These are phyloP conservation scores for Filosporella fistucella DNA, from an alignment of 495 filamentous ascomycete species.

Conservation along the genomic window DNA sequence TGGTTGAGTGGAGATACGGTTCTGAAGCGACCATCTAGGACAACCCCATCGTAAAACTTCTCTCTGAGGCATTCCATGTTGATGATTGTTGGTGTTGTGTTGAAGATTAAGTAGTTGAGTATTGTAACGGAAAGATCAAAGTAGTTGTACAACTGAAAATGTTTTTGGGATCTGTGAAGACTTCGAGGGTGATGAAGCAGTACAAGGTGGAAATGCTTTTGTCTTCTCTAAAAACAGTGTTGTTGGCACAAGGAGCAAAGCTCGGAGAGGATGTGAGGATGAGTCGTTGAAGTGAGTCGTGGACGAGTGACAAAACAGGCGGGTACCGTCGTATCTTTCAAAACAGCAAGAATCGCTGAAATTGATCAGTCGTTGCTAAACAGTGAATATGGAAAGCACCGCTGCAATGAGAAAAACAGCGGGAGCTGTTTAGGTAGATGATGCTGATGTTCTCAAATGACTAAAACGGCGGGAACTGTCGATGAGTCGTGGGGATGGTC, in stretches of 20 bases:
- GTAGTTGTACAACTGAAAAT: conserved; percentile 16
- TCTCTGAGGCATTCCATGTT: conserved; percentile 77
- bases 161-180: conserved; percentile 21
- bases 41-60: conserved; percentile 64
- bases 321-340: too few relatives aligned
- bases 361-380: too few relatives aligned
- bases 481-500: neutral
- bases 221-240: conserved; percentile 26
- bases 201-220: conserved; percentile 25
- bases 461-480: too few relatives aligned
- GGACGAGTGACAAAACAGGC: conserved; percentile 5
- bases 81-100: conserved; percentile 38
- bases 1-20: conserved; percentile 93
- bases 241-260: conserved; percentile 24
- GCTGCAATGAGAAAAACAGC: too few relatives aligned
- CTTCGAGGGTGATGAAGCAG: too few relatives aligned
- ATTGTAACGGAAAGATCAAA: conserved; percentile 11
- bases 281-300: neutral
- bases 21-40: conserved; percentile 82
- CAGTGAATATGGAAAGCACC: too few relatives aligned
- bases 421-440: too few relatives aligned
- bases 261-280: conserved; percentile 12
- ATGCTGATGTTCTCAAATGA: too few relatives aligned
- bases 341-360: too few relatives aligned
- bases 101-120: conserved; percentile 15